phyloP scores from a whole-genome alignment of 257 asterid genomes.

The Coffea eugenioides region DNA sequence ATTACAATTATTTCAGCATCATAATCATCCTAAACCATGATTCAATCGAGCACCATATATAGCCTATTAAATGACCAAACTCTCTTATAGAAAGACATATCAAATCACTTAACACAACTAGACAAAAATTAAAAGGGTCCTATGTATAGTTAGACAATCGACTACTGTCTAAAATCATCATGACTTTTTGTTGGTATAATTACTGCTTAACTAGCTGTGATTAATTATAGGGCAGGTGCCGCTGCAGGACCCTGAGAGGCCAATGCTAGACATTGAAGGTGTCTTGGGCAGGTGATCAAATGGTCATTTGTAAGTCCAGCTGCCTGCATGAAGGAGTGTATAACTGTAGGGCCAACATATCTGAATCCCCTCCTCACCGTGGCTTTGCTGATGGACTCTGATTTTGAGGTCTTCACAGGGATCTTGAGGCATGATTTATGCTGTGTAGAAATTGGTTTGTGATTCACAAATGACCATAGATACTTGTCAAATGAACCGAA shows the following conservation, averaged over 20 bases:
- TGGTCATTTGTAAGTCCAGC: slow-evolving; percentile 90
- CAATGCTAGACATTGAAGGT: slow-evolving; percentile 31
- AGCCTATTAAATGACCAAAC: not conserved
- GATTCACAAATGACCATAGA: slow-evolving; percentile 72
- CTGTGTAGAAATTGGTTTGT: slow-evolving; percentile 53
- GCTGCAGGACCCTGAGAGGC: slow-evolving; percentile 18
- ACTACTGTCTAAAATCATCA: slow-evolving; percentile 9
- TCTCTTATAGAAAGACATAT: not conserved
- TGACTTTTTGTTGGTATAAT: not conserved
- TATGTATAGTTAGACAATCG: slow-evolving; percentile 23
- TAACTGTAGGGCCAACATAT: slow-evolving; percentile 70
- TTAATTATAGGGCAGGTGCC: slow-evolving; percentile 15
- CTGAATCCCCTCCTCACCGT: slow-evolving; percentile 80
- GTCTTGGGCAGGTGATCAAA: slow-evolving; percentile 64
- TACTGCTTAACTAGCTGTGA: not conserved
- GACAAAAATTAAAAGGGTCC: not conserved
- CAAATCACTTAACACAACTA: slow-evolving; percentile 13
- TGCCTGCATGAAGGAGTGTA: slow-evolving; percentile 88
- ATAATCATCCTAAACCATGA: slow-evolving; percentile 21
- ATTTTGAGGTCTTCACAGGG: slow-evolving; percentile 83
- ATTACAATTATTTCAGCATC: slow-evolving; percentile 9
- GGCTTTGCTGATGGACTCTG: slow-evolving; percentile 84
- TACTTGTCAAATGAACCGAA: slow-evolving; percentile 60
- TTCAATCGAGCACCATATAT: not conserved
- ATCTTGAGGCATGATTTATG: slow-evolving; percentile 66